phyloP scores from a whole-genome alignment of 1,139 yeast genomes.

The Yamadazyma oceani region DNA sequence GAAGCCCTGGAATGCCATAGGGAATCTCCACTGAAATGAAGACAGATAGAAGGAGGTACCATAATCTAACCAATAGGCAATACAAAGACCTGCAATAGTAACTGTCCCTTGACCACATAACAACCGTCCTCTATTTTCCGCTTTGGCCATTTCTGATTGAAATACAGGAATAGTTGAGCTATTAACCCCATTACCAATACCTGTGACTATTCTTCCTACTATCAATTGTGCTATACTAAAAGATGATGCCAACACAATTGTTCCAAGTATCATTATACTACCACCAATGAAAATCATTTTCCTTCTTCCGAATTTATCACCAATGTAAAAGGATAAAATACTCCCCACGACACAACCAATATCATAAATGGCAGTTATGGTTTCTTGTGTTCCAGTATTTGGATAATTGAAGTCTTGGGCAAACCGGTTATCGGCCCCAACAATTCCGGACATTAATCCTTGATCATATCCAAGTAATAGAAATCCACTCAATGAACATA shows the following conservation, averaged over 20 bases:
- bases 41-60: slow-evolving; percentile 31
- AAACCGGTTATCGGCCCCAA: slow-evolving; percentile 3
- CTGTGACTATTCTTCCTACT: slow-evolving; percentile 41
- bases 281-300: slow-evolving; percentile 30
- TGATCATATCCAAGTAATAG: slow-evolving; percentile 7
- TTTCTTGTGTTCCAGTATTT: slow-evolving; percentile 6
- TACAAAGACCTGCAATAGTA: slow-evolving; percentile 35
- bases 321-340: slow-evolving; percentile 23
- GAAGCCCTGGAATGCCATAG: slow-evolving; percentile 41
- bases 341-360: slow-evolving; percentile 8
- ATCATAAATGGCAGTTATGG: slow-evolving; percentile 7
- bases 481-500: slow-evolving; percentile 7
- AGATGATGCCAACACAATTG: slow-evolving; percentile 30
- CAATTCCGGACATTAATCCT: slow-evolving; percentile 7
- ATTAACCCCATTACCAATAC: slow-evolving; percentile 37
- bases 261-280: slow-evolving; percentile 31
- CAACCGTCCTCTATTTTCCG: slow-evolving; percentile 30
- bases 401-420: slow-evolving; percentile 6
- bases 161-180: slow-evolving; percentile 40
- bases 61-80: slow-evolving; percentile 43
- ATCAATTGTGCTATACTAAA: slow-evolving; percentile 29
- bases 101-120: slow-evolving; percentile 32
- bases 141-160: slow-evolving; percentile 35
- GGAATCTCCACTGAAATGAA: slow-evolving; percentile 35
- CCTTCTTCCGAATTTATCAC: slow-evolving; percentile 33